Percentiles rank a stretch among this genome's conserved stretches.
Conservation (phyloP, 768 basidiomycete species). For the Coprinellus micaceus region DNA sequence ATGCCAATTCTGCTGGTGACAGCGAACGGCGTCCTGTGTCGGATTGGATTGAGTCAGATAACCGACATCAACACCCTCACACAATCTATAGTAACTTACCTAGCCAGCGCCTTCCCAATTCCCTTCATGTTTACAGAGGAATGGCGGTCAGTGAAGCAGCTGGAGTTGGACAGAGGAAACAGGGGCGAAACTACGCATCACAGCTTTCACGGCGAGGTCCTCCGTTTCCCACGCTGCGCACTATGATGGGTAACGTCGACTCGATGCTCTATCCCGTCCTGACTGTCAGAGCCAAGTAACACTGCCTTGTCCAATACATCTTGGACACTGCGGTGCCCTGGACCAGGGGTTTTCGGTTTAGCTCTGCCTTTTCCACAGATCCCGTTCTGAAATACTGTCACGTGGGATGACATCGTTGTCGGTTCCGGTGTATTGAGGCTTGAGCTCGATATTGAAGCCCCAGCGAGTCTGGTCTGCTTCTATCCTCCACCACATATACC, state of each 20-base stretch:
- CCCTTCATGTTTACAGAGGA: slow-evolving; percentile 66
- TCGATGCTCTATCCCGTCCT: too few relatives aligned
- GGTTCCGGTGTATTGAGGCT: not conserved
- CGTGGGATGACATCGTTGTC: not conserved
- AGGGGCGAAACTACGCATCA: slow-evolving; percentile 1
- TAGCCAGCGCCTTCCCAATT: slow-evolving; percentile 68
- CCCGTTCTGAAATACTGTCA: not conserved
- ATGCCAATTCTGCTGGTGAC: slow-evolving; percentile 86
- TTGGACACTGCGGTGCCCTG: too few relatives aligned
- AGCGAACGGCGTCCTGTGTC: slow-evolving; percentile 79
- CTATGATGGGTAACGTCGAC: too few relatives aligned
- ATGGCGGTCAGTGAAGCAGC: not conserved
- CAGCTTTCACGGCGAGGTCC: not conserved
- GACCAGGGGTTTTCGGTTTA: too few relatives aligned
- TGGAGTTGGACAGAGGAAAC: not conserved
- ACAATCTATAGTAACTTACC: slow-evolving; percentile 40
- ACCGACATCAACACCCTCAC: not conserved
- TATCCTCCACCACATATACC: slow-evolving; percentile 7
- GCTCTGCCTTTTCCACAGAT: not conserved
- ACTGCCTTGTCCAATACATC: too few relatives aligned
- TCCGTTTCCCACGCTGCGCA: slow-evolving; percentile 16
- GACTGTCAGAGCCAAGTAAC: too few relatives aligned
- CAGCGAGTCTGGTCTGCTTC: too few relatives aligned
- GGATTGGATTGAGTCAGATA: not conserved
- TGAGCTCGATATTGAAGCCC: too few relatives aligned